Evolutionary conservation across 2,329 filamentous ascomycete genomes (phyloP), one percentile per base, ranked within the genome.

Genomic region (Cladophialophora psammophila): DNA sequence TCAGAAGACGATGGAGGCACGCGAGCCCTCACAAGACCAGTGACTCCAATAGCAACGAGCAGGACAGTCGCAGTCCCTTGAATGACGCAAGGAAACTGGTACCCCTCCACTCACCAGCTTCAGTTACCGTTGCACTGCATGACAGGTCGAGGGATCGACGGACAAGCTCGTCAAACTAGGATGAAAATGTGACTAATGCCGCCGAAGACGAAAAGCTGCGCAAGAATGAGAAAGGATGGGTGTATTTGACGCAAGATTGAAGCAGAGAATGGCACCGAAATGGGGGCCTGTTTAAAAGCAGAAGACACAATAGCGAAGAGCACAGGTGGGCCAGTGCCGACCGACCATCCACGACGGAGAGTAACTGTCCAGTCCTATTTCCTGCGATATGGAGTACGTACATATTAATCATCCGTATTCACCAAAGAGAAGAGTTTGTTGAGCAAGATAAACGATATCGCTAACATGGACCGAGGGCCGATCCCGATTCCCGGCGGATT

Each of bases 41-140:
- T 50, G 18, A 26, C 26, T 26, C 26, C 26, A 26, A 26, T 26
- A 26, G 26, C 26, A 26, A 26, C 26, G 2, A 26, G 26, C 26
- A 26, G 26, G 26, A 26, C 26, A 26, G 3, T 26, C 26, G 45
- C 2, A 12, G 45, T 26, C 9, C 18, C 18, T 3, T 26, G 45
- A 50, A 50, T 26, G 45, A 50, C 45, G 45, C 45, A 50, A 50
- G 45, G 20, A 50, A 26, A 8, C 40, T 26, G 26, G 10, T 9
- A 20, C 5, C 10, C 45, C 20, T 50, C 45, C 45, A 26, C 31
- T 60, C 40, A 52, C 40, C 13, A 18, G 15, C 20, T 52, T 52
- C 34, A 52, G 58, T 8, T 50, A 26, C 18, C 34, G 60, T 62
- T 62, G 35, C 60, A 62, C 9, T 50, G 60, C 60, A 62, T 62